These are phyloP conservation scores for Coemansia sp. DNA, from an alignment of 192 early-diverging fungal species.

Conservation along the genomic window DNA sequence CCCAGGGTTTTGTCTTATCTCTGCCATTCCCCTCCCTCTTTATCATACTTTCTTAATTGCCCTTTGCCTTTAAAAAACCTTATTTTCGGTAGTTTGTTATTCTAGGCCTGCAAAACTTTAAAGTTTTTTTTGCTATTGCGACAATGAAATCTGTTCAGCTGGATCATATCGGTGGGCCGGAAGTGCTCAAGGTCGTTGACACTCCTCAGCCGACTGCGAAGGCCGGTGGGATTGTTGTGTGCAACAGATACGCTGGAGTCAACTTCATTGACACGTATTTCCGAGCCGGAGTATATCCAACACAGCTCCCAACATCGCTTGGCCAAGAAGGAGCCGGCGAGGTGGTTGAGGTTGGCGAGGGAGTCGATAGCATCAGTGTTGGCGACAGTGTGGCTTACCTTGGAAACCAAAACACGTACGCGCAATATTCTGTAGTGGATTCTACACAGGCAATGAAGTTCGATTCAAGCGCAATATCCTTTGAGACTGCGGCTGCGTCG, in stretches of 20 bases:
- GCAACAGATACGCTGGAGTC: slow-evolving; percentile 75
- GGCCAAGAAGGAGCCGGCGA: slow-evolving; percentile 83
- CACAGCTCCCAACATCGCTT: slow-evolving; percentile 64
- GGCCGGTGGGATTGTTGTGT: slow-evolving; percentile 66
- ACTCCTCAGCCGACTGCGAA: slow-evolving; percentile 56
- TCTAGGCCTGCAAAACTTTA: not conserved
- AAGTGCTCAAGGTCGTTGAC: slow-evolving; percentile 57
- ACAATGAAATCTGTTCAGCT: slow-evolving; percentile 57
- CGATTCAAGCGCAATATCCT: slow-evolving; percentile 54
- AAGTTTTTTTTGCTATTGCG: not conserved
- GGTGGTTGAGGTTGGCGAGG: slow-evolving; percentile 73
- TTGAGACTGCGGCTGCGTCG: slow-evolving; percentile 65
- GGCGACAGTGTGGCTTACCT: slow-evolving; percentile 85
- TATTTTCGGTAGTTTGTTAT: slow-evolving; percentile 1
- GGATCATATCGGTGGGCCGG: slow-evolving; percentile 58
- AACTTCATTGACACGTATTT: slow-evolving; percentile 94
- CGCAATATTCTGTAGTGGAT: slow-evolving; percentile 67
- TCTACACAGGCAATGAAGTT: slow-evolving; percentile 49
- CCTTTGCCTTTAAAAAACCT: not conserved
- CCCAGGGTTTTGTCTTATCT: not conserved
- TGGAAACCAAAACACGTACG: slow-evolving; percentile 61
- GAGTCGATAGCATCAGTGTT: slow-evolving; percentile 60
- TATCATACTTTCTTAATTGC: not conserved
- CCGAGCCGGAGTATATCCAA: slow-evolving; percentile 73
- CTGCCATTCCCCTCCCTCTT: not conserved